Evolutionary conservation across 2,329 filamentous ascomycete species (phyloP).

Genomic region (Colletotrichum somersetense): DNA sequence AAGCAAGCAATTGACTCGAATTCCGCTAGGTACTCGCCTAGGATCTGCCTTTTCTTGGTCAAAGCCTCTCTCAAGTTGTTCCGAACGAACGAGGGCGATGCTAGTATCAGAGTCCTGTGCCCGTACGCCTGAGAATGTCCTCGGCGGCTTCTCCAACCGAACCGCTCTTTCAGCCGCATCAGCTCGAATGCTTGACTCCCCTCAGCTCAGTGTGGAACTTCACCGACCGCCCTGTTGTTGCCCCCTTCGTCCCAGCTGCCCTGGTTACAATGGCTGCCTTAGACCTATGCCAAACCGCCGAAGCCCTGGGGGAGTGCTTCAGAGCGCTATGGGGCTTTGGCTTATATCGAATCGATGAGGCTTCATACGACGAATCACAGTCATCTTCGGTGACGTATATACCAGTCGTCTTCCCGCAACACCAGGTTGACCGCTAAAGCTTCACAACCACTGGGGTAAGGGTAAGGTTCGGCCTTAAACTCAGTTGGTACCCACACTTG

Average conservation of each 20-base stretch:
- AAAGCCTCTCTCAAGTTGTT: slow-evolving; percentile 7
- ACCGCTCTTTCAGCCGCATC: background rate
- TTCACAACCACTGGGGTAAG: background rate
- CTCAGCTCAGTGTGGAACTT: slow-evolving; percentile 31
- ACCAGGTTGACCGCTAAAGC: slow-evolving; percentile 1
- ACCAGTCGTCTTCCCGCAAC: background rate
- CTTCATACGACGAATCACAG: background rate
- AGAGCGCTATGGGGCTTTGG: background rate
- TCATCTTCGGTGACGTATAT: background rate
- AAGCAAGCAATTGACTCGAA: slow-evolving; percentile 26
- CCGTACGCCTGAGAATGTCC: slow-evolving; percentile 14
- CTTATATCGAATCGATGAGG: background rate
- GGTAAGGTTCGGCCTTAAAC: background rate
- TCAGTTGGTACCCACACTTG: background rate
- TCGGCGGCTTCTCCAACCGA: slow-evolving; percentile 1
- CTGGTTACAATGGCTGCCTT: background rate
- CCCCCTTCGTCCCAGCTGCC: background rate
- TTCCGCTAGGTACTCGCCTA: slow-evolving; percentile 1
- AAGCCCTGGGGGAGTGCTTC: slow-evolving; percentile 4
- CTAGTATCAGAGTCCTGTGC: slow-evolving; percentile 11
- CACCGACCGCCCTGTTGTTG: slow-evolving; percentile 19
- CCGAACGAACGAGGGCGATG: slow-evolving; percentile 31
- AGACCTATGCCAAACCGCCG: slow-evolving; percentile 8
- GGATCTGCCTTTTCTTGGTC: slow-evolving; percentile 21
- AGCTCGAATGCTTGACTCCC: slow-evolving; percentile 1